A percentile compares a stretch with the other conserved stretches of the same genome.
Conservation (phyloP, 345 rosid species). For the Eucalyptus erythrocorys region DNA sequence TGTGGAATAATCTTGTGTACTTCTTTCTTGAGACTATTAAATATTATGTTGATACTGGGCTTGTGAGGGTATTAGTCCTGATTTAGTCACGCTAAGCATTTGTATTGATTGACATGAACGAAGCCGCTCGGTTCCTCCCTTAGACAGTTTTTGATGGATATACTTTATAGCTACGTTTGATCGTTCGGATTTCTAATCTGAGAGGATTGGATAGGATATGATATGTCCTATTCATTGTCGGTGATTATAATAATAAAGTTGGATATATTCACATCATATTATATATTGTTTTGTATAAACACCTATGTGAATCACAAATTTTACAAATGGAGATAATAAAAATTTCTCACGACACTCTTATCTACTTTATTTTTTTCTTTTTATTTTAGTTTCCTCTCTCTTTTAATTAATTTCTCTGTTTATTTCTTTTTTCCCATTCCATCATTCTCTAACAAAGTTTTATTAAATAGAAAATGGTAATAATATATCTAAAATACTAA, state of each 20-base stretch:
- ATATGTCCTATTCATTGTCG: accelerated
- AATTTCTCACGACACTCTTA: accelerated
- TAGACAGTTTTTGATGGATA: neutral
- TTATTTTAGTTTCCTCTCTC: too few relatives aligned
- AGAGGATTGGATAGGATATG: accelerated
- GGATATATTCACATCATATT: too few relatives aligned
- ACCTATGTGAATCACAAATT: accelerated
- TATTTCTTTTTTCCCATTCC: too few relatives aligned
- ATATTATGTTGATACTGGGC: neutral
- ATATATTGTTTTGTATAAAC: too few relatives aligned
- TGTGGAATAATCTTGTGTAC: neutral
- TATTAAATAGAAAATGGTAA: too few relatives aligned
- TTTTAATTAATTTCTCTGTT: too few relatives aligned
- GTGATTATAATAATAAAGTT: accelerated
- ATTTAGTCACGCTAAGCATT: neutral
- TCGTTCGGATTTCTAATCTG: accelerated
- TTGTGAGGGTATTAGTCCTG: neutral
- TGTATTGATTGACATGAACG: neutral
- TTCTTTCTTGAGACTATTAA: neutral
- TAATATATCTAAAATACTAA: too few relatives aligned
- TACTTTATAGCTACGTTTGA: accelerated
- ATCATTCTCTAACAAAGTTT: too few relatives aligned
- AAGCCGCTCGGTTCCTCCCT: neutral
- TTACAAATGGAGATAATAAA: too few relatives aligned
- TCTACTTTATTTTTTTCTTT: too few relatives aligned